Percentiles rank a stretch among this genome's conserved stretches.
These are phyloP conservation scores for Sporothrix brunneoviolacea DNA, from an alignment of 2,329 filamentous ascomycete genomes.

Conservation along the genomic window DNA sequence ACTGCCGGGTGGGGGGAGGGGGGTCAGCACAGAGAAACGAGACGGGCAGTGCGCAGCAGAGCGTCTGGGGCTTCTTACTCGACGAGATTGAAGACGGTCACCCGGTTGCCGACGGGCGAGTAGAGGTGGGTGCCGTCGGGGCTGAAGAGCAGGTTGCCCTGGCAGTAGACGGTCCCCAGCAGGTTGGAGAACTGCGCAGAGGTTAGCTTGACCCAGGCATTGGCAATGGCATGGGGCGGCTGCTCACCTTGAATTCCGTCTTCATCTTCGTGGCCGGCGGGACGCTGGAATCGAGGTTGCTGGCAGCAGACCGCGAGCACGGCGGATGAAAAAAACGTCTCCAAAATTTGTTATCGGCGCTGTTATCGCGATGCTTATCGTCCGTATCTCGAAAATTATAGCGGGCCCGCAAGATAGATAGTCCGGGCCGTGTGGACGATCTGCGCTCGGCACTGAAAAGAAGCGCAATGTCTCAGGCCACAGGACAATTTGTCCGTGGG, in stretches of 20 bases:
- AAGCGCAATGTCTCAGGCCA: no score
- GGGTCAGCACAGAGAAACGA: background rate
- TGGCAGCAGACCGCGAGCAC: background rate
- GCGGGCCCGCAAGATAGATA: constrained; percentile 11
- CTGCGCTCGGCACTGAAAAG: no score
- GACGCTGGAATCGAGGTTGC: background rate
- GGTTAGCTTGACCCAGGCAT: background rate
- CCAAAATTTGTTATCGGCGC: constrained; percentile 14
- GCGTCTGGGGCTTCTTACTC: constrained; percentile 53
- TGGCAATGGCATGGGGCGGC: background rate
- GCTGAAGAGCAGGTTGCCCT: constrained; percentile 94
- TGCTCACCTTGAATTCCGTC: constrained; percentile 87
- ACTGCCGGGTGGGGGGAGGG: constrained; percentile 38
- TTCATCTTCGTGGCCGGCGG: constrained; percentile 64
- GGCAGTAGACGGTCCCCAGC: constrained; percentile 94
- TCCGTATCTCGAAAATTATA: constrained; percentile 6
- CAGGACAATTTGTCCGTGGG: no score
- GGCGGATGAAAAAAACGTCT: constrained; percentile 15
- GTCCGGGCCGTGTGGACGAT: background rate
- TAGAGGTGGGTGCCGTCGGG: constrained; percentile 93
- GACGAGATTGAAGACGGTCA: constrained; percentile 92
- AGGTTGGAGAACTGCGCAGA: constrained; percentile 82
- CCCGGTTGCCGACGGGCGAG: constrained; percentile 92
- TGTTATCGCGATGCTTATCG: constrained; percentile 13
- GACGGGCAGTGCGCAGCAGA: background rate